Conservation (phyloP, 352 stramenopile genomes). For the Globisporangium cylindrosporum region DNA sequence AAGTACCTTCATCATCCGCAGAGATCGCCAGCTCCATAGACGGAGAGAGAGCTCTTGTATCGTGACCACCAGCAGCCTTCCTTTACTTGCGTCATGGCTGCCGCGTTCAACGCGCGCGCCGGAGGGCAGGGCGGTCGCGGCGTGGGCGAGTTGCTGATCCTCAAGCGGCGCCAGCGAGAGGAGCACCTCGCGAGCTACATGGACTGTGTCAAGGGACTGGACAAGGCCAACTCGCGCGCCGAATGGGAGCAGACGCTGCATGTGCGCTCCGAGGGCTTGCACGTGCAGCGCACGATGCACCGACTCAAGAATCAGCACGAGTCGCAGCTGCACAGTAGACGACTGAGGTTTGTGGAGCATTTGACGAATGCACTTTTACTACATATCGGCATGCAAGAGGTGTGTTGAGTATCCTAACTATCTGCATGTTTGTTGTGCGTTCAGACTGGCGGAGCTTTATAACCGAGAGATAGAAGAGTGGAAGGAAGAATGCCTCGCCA, state of each 20-base stretch:
- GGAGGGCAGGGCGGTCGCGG: slow-evolving; percentile 31
- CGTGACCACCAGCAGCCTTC: not conserved
- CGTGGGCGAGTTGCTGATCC: slow-evolving; percentile 65
- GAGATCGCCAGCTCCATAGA: not conserved
- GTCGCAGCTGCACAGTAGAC: slow-evolving; percentile 61
- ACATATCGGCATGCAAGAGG: too few relatives aligned
- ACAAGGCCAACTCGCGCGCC: slow-evolving; percentile 51
- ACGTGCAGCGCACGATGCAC: slow-evolving; percentile 40
- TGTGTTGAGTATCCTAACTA: too few relatives aligned
- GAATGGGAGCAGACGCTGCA: slow-evolving; percentile 72
- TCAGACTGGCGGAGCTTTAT: slow-evolving; percentile 66
- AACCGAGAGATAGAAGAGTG: slow-evolving; percentile 77
- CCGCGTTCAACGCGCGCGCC: slow-evolving; percentile 4
- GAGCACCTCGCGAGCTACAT: slow-evolving; percentile 53
- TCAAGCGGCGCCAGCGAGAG: slow-evolving; percentile 72
- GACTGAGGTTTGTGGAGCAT: slow-evolving; percentile 25
- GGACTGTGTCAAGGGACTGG: slow-evolving; percentile 48
- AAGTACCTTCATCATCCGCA: not conserved
- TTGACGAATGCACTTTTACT: not conserved
- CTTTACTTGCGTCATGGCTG: not conserved
- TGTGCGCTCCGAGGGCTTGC: slow-evolving; percentile 42
- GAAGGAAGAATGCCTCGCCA: slow-evolving; percentile 57
- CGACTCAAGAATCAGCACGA: slow-evolving; percentile 77
- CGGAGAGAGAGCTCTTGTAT: not conserved
- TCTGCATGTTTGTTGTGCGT: not conserved